Evolutionary conservation across 1,284 basidiomycete species (phyloP), one percentile per base, ranked within the genome.

Genomic region (Lentinus polychrous): DNA sequence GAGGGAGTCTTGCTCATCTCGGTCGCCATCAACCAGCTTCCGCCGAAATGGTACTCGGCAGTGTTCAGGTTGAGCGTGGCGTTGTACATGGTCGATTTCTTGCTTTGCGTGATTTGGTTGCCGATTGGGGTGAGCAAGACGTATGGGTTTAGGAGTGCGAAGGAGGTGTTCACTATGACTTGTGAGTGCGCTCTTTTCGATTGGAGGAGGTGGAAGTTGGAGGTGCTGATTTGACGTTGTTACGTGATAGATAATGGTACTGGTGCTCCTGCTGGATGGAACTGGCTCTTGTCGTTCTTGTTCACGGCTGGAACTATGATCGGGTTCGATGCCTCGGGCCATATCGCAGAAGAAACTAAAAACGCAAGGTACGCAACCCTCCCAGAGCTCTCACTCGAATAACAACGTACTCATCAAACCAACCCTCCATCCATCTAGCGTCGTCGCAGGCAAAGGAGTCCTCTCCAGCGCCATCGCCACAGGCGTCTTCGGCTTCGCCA

Each of bases 341-440:
- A 93, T 55, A 84, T 93, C 51, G 89, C 89, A 2, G 91, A 93
- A 66, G 91, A 93, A 66, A 92, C 91, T 0, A 89, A 88, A 64
- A 85, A 92, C 60, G 90, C 91, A 7, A 82, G 80, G 84, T 82
- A 43, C 58, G 1, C 22, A 40, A 37, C 35, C 18, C 5, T 18
- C 35, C 4, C 5, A 15, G 14, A 6, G 18, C 12, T 5, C 31
- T 24, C 17, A 17, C 4, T 14, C 38, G 22, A 37, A 12, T 39
- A 10, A 43, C 12, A 46, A 50, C 12, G 11, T 18, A 22, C 20
- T 34, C 11, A 44, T 49, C 40, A 44, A 22, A 50, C 6, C 50
- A 8, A 18, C 20, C 35, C 43, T 34, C 43, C 31, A 31, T 7
- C 49, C n/a, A n/a, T n/a, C n/a, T n/a, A 86, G 86, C 52, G 75